Evolutionary conservation across 1,284 basidiomycete genomes (phyloP).

Genomic region (Hemileia vastatrix): DNA sequence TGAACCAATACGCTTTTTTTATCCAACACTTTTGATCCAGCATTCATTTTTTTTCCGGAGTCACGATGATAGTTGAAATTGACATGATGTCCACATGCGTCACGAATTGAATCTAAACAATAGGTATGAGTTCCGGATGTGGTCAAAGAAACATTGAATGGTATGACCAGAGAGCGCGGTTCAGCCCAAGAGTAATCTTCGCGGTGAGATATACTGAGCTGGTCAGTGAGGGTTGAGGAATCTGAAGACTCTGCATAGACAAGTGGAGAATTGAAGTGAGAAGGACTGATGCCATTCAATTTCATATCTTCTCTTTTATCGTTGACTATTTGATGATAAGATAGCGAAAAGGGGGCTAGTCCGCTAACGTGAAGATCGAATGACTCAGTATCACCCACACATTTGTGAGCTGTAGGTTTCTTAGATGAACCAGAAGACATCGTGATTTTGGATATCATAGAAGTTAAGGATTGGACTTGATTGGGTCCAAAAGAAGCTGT

Average conservation of each 20-base stretch:
- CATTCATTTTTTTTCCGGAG: not conserved
- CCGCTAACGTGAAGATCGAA: constrained; percentile 12
- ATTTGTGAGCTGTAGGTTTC: constrained; percentile 13
- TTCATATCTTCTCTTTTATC: not conserved
- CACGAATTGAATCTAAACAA: constrained; percentile 4
- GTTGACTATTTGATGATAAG: constrained; percentile 13
- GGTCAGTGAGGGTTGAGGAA: constrained; percentile 10
- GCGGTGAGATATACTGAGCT: constrained; percentile 13
- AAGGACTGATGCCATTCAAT: constrained; percentile 13
- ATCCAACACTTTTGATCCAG: not conserved
- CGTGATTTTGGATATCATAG: no score
- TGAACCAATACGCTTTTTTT: constrained; percentile 14
- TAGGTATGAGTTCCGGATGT: constrained; percentile 12
- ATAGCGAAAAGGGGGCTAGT: constrained; percentile 12
- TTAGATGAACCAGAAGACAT: not conserved
- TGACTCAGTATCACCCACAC: constrained; percentile 16
- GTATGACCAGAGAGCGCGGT: constrained; percentile 10
- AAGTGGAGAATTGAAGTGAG: constrained; percentile 8
- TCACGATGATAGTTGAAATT: constrained; percentile 11
- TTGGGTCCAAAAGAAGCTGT: constrained; percentile 7
- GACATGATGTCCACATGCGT: constrained; percentile 17
- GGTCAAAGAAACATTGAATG: constrained; percentile 11
- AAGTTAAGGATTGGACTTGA: no score
- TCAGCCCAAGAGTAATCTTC: constrained; percentile 21
- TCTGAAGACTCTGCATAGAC: constrained; percentile 13